Base-by-base conservation (phyloP, 805 yeast species). In the Candida gorgasii region DNA sequence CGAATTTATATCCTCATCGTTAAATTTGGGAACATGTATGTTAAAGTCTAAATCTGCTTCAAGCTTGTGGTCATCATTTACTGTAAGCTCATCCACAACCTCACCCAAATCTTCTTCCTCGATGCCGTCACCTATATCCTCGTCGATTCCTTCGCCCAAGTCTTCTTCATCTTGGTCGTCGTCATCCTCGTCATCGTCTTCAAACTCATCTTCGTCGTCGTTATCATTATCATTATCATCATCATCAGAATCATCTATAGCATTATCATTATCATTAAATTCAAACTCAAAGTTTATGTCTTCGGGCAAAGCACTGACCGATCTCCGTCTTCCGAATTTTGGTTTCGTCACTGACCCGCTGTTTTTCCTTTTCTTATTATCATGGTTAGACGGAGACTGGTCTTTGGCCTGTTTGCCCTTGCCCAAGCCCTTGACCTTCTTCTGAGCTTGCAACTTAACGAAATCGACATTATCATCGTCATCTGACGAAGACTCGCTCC, bases 381-480 rank as follows among this genome's bases (percentile, higher is more conserved):
- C 20, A 6, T 31, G 34, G 3, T 28, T 6, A 8, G 28, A 14
- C 8, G 7, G 28, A 7, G 28, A 7, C 8, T 8, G 15, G 7
- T n/a, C 28, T 22, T 23, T 15, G 47, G 76, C 75, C 71, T n/a
- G 11, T 12, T 8, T 23, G 7, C 13, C 28, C 14, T 23, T 15
- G 47, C 76, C 75, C 71, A 78, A 65, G 1, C 80, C 72, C 46
- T 65, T 73, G 28, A 78, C 78, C 62, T 84, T 79, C 47, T 80
- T 70, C 57, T 83, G 84, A 8, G 84, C 86, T 26, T 86, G 85
- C 46, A 86, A 62, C 57, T 77, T 78, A 12, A 85, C 86, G 58
- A 82, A 84, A 62, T 86, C 92, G 2, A 84, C 80, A 50, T 79
- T 81, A 27, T 80, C 81, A 34, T 48, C 51, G 50, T 81, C 88